phyloP scores from a whole-genome alignment of 306 rosid species.

The Glycine latifolia region DNA sequence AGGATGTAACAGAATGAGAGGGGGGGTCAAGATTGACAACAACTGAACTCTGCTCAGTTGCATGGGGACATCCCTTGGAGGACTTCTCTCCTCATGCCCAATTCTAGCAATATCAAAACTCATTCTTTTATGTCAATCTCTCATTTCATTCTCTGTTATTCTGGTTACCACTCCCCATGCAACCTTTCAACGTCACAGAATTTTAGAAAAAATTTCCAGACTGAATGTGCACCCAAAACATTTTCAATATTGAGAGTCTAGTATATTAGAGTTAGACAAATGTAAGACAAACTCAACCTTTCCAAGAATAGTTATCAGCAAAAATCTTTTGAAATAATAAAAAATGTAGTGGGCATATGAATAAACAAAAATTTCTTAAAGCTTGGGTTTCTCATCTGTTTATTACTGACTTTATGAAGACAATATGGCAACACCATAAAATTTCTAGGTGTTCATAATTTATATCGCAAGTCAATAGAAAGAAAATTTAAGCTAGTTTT shows the following conservation, averaged over 20 bases:
- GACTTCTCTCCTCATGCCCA: too few species aligned
- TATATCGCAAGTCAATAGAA: background rate
- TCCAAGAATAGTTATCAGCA: slow-evolving; percentile 16
- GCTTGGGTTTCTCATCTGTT: background rate
- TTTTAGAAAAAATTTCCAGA: background rate
- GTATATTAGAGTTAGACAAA: background rate
- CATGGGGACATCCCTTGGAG: too few species aligned
- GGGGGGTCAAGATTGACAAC: too few species aligned
- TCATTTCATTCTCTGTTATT: background rate
- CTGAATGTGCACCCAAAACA: background rate
- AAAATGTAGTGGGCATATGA: slow-evolving; percentile 5
- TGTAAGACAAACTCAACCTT: background rate
- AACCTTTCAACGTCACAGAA: slow-evolving; percentile 2
- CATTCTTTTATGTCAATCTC: too few species aligned
- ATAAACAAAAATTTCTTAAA: slow-evolving; percentile 8
- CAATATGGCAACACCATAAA: slow-evolving; percentile 7
- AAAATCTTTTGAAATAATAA: slow-evolving; percentile 25
- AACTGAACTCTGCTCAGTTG: too few species aligned
- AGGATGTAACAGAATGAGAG: background rate
- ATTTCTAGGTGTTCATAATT: background rate
- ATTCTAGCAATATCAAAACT: too few species aligned
- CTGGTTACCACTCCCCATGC: background rate
- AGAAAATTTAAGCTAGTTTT: background rate
- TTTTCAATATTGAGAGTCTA: slow-evolving; percentile 18
- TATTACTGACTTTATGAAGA: background rate